These are phyloP conservation scores for Gigaspora rosea DNA, from an alignment of 192 early-diverging fungal species.

Conservation along the genomic window DNA sequence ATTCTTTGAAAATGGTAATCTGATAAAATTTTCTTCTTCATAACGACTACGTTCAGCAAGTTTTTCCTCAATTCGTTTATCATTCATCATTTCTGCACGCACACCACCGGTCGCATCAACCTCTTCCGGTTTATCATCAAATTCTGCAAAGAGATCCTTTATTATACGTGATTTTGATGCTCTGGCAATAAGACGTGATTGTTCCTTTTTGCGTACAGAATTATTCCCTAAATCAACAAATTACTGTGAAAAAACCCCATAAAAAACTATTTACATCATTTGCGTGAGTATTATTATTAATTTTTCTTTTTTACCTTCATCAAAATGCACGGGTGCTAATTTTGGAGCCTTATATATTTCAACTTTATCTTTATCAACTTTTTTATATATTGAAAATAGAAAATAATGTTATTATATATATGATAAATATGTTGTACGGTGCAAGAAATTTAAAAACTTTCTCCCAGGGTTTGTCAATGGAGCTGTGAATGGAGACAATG, in stretches of 20 bases:
- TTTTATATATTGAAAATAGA: constrained; percentile 39
- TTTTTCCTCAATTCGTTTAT: constrained; percentile 55
- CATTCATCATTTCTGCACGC: constrained; percentile 63
- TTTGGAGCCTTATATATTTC: constrained; percentile 88
- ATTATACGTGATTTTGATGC: constrained; percentile 83
- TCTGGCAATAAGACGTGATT: constrained; percentile 63
- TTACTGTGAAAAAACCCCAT: neutral
- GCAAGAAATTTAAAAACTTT: too few species aligned
- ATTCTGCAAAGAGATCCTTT: constrained; percentile 79
- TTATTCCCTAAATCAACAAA: constrained; percentile 16
- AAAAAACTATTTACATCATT: neutral
- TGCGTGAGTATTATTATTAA: neutral
- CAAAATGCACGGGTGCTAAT: constrained; percentile 82
- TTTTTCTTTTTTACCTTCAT: constrained; percentile 60
- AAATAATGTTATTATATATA: neutral
- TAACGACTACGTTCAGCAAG: constrained; percentile 68
- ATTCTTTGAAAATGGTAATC: constrained; percentile 70
- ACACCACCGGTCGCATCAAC: constrained; percentile 70
- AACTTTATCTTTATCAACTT: constrained; percentile 38
- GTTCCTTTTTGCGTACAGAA: constrained; percentile 63
- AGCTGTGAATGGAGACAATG: too few species aligned
- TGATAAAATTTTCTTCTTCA: constrained; percentile 90
- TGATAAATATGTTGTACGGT: neutral
- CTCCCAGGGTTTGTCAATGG: neutral
- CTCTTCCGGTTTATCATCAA: constrained; percentile 85